Percentiles rank a stretch among this genome's conserved stretches.
Evolutionary conservation across 1,139 yeast genomes (phyloP).

Genomic region (Blastobotrys raffinosifermentans): DNA sequence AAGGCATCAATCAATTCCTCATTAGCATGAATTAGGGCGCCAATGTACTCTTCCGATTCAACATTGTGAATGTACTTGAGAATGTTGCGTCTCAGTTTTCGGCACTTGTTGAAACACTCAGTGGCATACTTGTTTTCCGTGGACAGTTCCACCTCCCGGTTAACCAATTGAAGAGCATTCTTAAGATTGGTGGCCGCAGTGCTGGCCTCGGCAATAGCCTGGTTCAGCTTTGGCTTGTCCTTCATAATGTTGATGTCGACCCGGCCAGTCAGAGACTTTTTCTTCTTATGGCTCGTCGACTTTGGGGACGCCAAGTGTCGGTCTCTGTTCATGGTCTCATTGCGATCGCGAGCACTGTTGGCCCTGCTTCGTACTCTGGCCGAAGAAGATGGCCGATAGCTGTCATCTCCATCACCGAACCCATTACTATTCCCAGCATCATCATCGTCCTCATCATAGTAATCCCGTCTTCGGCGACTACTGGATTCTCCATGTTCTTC

Average conservation of each 20-base stretch:
- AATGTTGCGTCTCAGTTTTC: constrained; percentile 68
- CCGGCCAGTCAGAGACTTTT: constrained; percentile 8
- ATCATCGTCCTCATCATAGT: constrained; percentile 25
- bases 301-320: constrained; percentile 5
- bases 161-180: constrained; percentile 57
- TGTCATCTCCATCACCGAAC: constrained; percentile 2
- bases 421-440: constrained; percentile 7
- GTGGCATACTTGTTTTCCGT: constrained; percentile 56
- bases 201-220: constrained; percentile 68
- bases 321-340: constrained; percentile 12
- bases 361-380: constrained; percentile 6
- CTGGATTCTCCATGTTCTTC: constrained; percentile 18
- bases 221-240: constrained; percentile 69
- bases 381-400: constrained; percentile 5
- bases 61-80: constrained; percentile 77
- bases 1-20: constrained; percentile 78
- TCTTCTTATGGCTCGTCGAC: constrained; percentile 4
- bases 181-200: constrained; percentile 67
- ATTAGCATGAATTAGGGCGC: constrained; percentile 79
- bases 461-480: constrained; percentile 14
- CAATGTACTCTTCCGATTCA: constrained; percentile 75
- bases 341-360: constrained; percentile 5
- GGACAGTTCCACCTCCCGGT: constrained; percentile 46
- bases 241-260: constrained; percentile 48
- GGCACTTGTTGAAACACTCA: constrained; percentile 64